Base-by-base conservation (phyloP, 257 asterid species). In the Paulownia fortunei region DNA sequence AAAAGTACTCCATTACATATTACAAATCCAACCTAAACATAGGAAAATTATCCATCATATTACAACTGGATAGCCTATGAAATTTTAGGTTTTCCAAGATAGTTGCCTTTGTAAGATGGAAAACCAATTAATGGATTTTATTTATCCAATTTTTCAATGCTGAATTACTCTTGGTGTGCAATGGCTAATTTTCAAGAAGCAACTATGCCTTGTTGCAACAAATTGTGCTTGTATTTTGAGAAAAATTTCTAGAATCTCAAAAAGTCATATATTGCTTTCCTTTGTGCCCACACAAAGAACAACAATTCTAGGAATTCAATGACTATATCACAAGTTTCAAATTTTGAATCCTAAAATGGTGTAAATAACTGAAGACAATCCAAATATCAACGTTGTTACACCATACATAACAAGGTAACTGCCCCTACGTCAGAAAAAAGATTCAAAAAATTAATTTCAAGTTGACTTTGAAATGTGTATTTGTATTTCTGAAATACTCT, bases 21-120 rank as follows among this genome's bases (percentile, higher is more conserved):
- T 58, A 68, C 7, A 60, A 15, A 18, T 70, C 21, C 36, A 52
- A 78, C 18, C 49, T 30, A 52, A 62, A 69, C 76, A 63, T 6
- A 52, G 69, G 32, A 62, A n/a, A n/a, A n/a, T n/a, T n/a, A n/a
- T n/a, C n/a, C n/a, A n/a, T n/a, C n/a, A n/a, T n/a, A n/a, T n/a
- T n/a, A n/a, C n/a, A n/a, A n/a, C n/a, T n/a, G n/a, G n/a, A n/a
- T n/a, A 12, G 16, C 23, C 37, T 13, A 1, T 2, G 39, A 1
- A 65, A 8, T 23, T 59, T 55, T 54, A 37, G 18, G 23, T 19
- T 8, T 54, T 72, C 39, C 21, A 19, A 72, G 21, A 37, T 12
- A 72, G 32, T 21, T 3, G 56, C 42, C 74, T 27, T 44, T 12
- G 36, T 4, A 68, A 37, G 21, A 46, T 27, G 3, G 59, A 27